These are phyloP conservation scores for Lichenothelia convexa DNA, from an alignment of 495 filamentous ascomycete genomes.

Conservation along the genomic window DNA sequence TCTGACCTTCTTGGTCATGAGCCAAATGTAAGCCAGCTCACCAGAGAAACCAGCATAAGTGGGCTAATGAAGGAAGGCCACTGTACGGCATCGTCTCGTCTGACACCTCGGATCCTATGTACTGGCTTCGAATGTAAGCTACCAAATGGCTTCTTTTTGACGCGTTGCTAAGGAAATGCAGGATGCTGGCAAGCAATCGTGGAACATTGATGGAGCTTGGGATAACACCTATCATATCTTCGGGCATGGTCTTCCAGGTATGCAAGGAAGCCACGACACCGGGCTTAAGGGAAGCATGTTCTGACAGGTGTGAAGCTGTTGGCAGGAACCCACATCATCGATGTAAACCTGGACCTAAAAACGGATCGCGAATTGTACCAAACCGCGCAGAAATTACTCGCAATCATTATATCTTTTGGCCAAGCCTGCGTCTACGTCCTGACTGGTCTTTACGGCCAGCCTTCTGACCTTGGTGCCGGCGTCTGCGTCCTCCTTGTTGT, in stretches of 20 bases:
- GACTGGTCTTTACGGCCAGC: slow-evolving; percentile 93
- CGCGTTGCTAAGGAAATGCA: slow-evolving; percentile 92
- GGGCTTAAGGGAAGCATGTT: no score
- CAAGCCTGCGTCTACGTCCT: slow-evolving; percentile 94
- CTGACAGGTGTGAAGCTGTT: no score
- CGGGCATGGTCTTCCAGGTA: slow-evolving; percentile 99
- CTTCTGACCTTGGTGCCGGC: slow-evolving; percentile 88
- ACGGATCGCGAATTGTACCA: slow-evolving; percentile 98
- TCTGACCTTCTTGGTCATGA: slow-evolving; percentile 70
- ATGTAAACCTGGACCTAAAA: slow-evolving; percentile 76
- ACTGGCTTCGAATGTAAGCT: slow-evolving; percentile 98
- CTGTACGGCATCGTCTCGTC: slow-evolving; percentile 63
- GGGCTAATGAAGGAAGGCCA: no score
- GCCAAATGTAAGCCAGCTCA: slow-evolving; percentile 97
- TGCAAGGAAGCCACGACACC: no score
- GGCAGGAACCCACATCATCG: slow-evolving; percentile 95
- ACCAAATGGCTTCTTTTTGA: slow-evolving; percentile 39
- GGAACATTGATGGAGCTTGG: slow-evolving; percentile 98
- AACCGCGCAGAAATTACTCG: slow-evolving; percentile 97
- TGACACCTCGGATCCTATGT: slow-evolving; percentile 73
- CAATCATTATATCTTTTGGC: slow-evolving; percentile 91
- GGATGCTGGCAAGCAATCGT: slow-evolving; percentile 98
- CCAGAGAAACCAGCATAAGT: no score
- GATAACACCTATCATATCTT: slow-evolving; percentile 98
- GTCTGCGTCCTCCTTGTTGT: slow-evolving; percentile 95